Base-by-base conservation (phyloP, 768 basidiomycete species). In the Boletus rubescentipes region DNA sequence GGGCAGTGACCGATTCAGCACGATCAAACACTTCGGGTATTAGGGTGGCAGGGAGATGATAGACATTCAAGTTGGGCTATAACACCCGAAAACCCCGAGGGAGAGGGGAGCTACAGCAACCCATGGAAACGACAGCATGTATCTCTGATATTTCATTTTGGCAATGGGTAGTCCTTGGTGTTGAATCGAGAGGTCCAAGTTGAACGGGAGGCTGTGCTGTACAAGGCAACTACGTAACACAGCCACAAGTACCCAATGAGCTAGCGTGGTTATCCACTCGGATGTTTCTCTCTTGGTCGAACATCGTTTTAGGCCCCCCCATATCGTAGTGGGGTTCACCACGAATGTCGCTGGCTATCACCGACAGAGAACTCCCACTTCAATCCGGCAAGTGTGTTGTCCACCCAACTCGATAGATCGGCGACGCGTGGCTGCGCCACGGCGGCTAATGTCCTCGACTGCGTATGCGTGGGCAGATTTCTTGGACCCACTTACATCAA, bases 21-120 rank as follows among this genome's bases (percentile, higher is more conserved):
- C 41, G 43, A 54, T 63, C 54, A 57, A 54, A 67, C 58, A 57
- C 62, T 44, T 61, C 64, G 52, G 52, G 39, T 58, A 46, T 51
- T 39, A 32, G 39, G n/a, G 32, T 36, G 37, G 49, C 36, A 20
- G 21, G 37, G 47, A 18, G 39, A 29, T 6, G 18, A 43, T 38
- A 26, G 46, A n/a, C n/a, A n/a, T n/a, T n/a, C n/a, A 32, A 51
- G 12, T 46, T 40, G 42, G 47, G 32, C 45, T 23, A 32, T 23
- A 10, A 30, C n/a, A 21, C 29, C 16, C 26, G 36, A 31, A 38
- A 46, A 18, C 2, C 36, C 26, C 35, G 31, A 16, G 7, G 9
- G 16, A 7, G 20, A 30, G 37, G 26, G 30, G 5, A 14, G 14
- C 16, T 9, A 20, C 11, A 32, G 11, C 15, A 35, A 14, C 41